Evolutionary conservation across 148 eudicot species (phyloP).

Genomic region (Dysphania ambrosioides): DNA sequence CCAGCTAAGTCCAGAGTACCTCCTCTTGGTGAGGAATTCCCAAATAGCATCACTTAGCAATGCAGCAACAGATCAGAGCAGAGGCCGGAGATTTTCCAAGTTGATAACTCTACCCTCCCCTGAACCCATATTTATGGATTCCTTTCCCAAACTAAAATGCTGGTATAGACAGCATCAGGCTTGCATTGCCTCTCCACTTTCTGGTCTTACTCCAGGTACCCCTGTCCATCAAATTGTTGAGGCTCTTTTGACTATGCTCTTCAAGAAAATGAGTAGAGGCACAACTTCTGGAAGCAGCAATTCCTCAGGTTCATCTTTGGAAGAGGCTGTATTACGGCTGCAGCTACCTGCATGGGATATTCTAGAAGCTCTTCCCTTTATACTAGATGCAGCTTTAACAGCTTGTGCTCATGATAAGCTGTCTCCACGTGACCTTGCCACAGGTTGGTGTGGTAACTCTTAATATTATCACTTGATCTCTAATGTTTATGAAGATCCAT

Average conservation of each 20-base stretch:
- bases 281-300: conserved; percentile 75
- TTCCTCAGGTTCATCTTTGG: conserved; percentile 61
- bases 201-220: conserved; percentile 74
- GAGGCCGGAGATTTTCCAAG: conserved; percentile 46
- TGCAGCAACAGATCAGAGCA: conserved; percentile 35
- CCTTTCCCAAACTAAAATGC: conserved; percentile 78
- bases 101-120: conserved; percentile 42
- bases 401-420: conserved; percentile 85
- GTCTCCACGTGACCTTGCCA: conserved; percentile 88
- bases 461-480: background rate
- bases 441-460: conserved; percentile 61
- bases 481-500: background rate
- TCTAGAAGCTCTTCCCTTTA: conserved; percentile 93
- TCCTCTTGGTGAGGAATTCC: conserved; percentile 69
- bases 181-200: conserved; percentile 82
- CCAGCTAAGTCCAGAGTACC: conserved; percentile 79
- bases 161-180: conserved; percentile 92
- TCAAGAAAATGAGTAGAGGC: conserved; percentile 65
- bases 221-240: conserved; percentile 85
- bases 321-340: conserved; percentile 59
- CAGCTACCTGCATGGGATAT: conserved; percentile 95
- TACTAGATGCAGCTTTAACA: conserved; percentile 84
- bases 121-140: conserved; percentile 77
- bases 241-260: conserved; percentile 74
- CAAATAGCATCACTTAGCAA: conserved; percentile 52